These are phyloP conservation scores for Penicillium cosmopolitanum DNA, from an alignment of 495 filamentous ascomycete genomes.

Conservation along the genomic window DNA sequence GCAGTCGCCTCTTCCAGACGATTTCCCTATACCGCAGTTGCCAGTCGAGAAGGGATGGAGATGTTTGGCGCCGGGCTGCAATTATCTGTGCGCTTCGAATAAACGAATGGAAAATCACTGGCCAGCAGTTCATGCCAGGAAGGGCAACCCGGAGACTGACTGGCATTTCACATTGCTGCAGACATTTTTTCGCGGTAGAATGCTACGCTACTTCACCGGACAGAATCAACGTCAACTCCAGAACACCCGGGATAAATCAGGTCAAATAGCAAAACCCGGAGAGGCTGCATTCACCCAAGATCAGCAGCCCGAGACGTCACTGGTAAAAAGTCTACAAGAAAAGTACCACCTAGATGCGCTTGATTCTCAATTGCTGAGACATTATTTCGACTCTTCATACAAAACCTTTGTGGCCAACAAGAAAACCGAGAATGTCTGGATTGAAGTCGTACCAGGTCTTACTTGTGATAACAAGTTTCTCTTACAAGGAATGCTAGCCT, in stretches of 20 bases:
- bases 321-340: constrained; percentile 7
- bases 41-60: constrained; percentile 32
- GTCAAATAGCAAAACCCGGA: background rate
- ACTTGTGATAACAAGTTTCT: constrained; percentile 32
- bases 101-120: constrained; percentile 42
- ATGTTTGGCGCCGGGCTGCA: constrained; percentile 27
- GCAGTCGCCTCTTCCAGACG: constrained; percentile 11
- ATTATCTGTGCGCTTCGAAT: constrained; percentile 29
- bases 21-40: constrained; percentile 36
- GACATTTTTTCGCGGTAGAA: constrained; percentile 35
- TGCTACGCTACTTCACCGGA: constrained; percentile 31
- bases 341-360: constrained; percentile 15
- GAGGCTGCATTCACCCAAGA: background rate
- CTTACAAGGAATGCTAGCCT: constrained; percentile 40
- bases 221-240: background rate
- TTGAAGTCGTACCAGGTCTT: constrained; percentile 25
- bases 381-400: constrained; percentile 25
- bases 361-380: constrained; percentile 19
- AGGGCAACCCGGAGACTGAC: constrained; percentile 9
- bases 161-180: constrained; percentile 28
- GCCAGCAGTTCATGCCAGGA: constrained; percentile 21
- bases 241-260: background rate
- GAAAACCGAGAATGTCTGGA: constrained; percentile 24
- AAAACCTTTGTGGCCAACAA: constrained; percentile 18
- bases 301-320: background rate